Conservation (phyloP, 2,329 filamentous ascomycete species). For the Coniella lustricola region DNA sequence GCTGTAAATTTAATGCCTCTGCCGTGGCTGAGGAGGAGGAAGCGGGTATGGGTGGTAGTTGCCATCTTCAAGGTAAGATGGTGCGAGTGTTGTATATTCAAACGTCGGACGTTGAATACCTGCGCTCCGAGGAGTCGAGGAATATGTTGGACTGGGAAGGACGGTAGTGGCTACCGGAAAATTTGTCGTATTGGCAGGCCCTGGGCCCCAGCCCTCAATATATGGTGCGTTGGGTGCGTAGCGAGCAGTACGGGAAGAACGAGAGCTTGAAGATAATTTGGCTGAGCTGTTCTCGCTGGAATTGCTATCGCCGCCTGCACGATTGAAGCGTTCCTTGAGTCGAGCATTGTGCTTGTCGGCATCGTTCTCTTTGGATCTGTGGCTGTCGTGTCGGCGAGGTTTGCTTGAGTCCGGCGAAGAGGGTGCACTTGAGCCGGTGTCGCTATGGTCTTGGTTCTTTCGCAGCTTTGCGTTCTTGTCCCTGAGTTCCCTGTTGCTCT, state of each 20-base stretch:
- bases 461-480: conserved; percentile 18
- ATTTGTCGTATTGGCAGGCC: no score
- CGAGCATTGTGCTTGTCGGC: conserved; percentile 21
- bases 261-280: conserved; percentile 8
- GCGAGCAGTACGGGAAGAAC: conserved; percentile 5
- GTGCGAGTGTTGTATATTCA: conserved; percentile 1
- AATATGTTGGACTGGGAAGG: conserved; percentile 4
- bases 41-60: conserved; percentile 13
- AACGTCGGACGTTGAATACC: conserved; percentile 12
- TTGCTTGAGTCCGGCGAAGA: conserved; percentile 20
- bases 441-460: conserved; percentile 19
- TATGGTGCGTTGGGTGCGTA: conserved; percentile 4
- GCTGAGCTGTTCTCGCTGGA: conserved; percentile 22
- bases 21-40: not conserved
- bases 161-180: not conserved
- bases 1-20: not conserved
- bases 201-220: no score
- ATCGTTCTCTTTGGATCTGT: conserved; percentile 19
- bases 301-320: conserved; percentile 21
- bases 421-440: conserved; percentile 18
- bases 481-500: conserved; percentile 14
- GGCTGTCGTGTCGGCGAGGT: conserved; percentile 22
- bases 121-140: conserved; percentile 11
- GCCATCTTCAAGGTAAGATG: conserved; percentile 7
- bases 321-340: conserved; percentile 27